A percentile compares a stretch with the other conserved stretches of the same genome.
Evolutionary conservation across 345 rosid species (phyloP).

Genomic region (Gossypium bickii): DNA sequence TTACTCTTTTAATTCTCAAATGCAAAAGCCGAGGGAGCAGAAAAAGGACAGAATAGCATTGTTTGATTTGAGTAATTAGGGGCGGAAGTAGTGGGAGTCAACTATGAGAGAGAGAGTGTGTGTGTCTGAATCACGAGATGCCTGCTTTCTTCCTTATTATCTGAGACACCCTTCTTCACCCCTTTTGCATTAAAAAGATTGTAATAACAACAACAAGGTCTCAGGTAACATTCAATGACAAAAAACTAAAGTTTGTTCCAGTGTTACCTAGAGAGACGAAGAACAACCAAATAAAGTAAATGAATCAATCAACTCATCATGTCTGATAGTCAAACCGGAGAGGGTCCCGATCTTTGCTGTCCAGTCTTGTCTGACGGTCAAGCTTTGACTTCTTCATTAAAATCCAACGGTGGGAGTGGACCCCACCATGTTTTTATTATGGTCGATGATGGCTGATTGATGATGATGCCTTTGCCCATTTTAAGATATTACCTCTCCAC

Average conservation of each 20-base stretch:
- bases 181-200: not conserved
- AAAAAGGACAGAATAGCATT: too few relatives aligned
- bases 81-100: too few relatives aligned
- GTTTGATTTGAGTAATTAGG: too few relatives aligned
- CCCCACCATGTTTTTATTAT: slow-evolving; percentile 24
- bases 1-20: too few relatives aligned
- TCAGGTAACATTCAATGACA: too few relatives aligned
- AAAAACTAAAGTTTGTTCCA: too few relatives aligned
- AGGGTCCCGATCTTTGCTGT: not conserved
- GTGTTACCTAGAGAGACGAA: too few relatives aligned
- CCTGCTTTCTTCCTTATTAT: not conserved
- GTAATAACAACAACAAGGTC: too few relatives aligned
- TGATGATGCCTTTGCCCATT: not conserved
- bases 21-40: too few relatives aligned
- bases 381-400: slow-evolving; percentile 27
- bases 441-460: not conserved
- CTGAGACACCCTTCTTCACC: not conserved
- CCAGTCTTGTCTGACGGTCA: slow-evolving; percentile 49
- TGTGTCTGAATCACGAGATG: not conserved
- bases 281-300: not conserved
- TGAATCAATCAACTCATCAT: slow-evolving; percentile 6
- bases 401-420: slow-evolving; percentile 64
- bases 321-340: slow-evolving; percentile 51
- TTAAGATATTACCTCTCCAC: not conserved
- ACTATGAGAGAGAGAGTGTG: not conserved